Base-by-base conservation (phyloP, 306 rosid genomes). In the Delonix regia region DNA sequence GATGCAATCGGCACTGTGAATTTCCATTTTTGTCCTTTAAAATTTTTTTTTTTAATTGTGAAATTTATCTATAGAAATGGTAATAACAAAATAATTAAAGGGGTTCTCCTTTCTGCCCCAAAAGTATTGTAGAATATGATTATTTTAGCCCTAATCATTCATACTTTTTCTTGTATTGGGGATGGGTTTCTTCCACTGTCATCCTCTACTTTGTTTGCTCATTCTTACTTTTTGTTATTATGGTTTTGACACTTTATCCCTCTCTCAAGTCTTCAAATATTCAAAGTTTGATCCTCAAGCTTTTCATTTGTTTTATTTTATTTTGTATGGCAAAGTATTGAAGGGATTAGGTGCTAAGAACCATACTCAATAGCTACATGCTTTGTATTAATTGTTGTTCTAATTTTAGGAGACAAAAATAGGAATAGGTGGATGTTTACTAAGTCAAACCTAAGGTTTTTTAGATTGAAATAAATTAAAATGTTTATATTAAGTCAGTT, bases 211-310 rank as follows among this genome's bases (percentile, higher is more conserved):
- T 86, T 83, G 57, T 61, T 81, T 84, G 64, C 64, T 52, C 69
- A 36, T 65, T 64, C 79, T 83, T 53, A 19, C 57, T 64, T 66
- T 66, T 78, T 76, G 21, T 69, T 52, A 63, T 79, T 74, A 78
- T 85, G 34, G 39, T 69, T 69, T 82, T 73, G 22, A 15, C 83
- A 77, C 87, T 81, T 91, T 87, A 79, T 76, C 86, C 83, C 73
- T 77, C 81, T 63, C 69, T 45, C 47, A 78, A 77, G 68, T 47
- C 57, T 83, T 71, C 79, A 33, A 76, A 12, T 5, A 33, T 33
- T 62, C 69, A 33, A 62, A 80, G 80, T 25, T 62, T 60, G 63
- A 60, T 52, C 69, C 77, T 72, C 27, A 74, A 81, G 84, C 77
- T 77, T 69, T 44, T 12, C 33, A 56, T 41, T 76, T 57, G n/a